A percentile compares a stretch with the other conserved stretches of the same genome.
phyloP scores from a whole-genome alignment of 148 eudicot genomes.

The Rhododendron henanense region DNA sequence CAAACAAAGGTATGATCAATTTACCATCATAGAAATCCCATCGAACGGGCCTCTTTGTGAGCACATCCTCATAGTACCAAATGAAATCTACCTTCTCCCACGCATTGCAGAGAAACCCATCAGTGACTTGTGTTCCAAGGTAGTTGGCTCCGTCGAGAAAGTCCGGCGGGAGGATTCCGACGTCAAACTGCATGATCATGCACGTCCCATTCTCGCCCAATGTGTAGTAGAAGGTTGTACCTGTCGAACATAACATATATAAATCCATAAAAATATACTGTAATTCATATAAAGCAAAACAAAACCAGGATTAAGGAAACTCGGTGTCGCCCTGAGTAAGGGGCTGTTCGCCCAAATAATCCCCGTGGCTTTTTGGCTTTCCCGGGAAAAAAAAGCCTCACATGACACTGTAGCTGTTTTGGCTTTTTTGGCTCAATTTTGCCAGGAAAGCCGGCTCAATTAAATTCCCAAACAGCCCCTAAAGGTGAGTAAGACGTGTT shows the following conservation, averaged over 20 bases:
- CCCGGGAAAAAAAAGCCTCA: too few species aligned
- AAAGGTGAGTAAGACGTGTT: too few species aligned
- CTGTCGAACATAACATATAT: background rate
- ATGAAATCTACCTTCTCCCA: conserved; percentile 49
- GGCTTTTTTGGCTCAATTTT: too few species aligned
- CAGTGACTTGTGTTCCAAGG: conserved; percentile 26
- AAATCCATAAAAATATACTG: background rate
- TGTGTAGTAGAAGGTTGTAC: conserved; percentile 35
- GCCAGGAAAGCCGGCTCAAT: too few species aligned
- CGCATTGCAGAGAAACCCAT: conserved; percentile 47
- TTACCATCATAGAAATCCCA: conserved; percentile 43
- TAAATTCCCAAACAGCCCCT: too few species aligned
- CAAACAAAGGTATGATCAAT: background rate
- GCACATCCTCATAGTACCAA: conserved; percentile 47
- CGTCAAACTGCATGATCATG: conserved; percentile 14
- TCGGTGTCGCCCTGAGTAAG: too few species aligned
- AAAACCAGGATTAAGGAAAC: background rate
- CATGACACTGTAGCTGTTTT: too few species aligned
- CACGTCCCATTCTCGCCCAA: conserved; percentile 19
- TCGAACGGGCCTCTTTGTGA: conserved; percentile 33
- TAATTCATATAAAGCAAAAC: background rate
- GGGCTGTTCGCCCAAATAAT: too few species aligned
- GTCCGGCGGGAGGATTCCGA: conserved; percentile 38
- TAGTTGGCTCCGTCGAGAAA: conserved; percentile 40
- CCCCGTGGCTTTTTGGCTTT: too few species aligned